These are phyloP conservation scores for Didymella pomorum DNA, from an alignment of 2,329 filamentous ascomycete species.

Conservation along the genomic window DNA sequence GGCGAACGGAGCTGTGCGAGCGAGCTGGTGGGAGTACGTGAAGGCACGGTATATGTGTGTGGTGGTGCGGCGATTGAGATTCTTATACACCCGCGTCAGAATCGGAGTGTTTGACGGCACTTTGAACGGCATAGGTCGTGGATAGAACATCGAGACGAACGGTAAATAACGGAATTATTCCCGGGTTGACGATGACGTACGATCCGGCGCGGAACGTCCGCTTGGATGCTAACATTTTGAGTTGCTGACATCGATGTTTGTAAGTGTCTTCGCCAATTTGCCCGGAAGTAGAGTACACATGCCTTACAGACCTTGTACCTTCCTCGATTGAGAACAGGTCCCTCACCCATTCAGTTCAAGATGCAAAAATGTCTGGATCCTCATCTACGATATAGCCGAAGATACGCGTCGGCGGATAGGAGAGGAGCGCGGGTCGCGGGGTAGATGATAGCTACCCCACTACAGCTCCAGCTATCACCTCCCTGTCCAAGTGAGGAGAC, in stretches of 20 bases:
- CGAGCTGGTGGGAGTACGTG: not conserved
- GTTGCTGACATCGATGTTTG: not conserved
- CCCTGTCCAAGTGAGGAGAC: constrained; percentile 5
- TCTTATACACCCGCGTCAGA: constrained; percentile 7
- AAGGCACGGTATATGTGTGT: not conserved
- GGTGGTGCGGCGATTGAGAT: not conserved
- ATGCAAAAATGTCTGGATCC: not conserved
- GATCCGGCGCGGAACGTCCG: constrained; percentile 13
- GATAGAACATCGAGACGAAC: constrained; percentile 5
- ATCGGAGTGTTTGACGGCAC: not conserved
- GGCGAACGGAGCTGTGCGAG: not conserved
- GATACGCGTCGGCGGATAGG: constrained; percentile 10
- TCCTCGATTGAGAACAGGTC: not conserved
- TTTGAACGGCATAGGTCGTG: constrained; percentile 7
- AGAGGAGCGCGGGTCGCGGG: constrained; percentile 23
- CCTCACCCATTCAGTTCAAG: not conserved
- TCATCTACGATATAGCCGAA: constrained; percentile 8
- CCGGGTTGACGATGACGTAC: constrained; percentile 14
- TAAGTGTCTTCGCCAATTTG: not conserved
- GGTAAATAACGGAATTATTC: constrained; percentile 33
- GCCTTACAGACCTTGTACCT: not conserved
- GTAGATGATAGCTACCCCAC: constrained; percentile 34
- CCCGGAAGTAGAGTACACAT: not conserved
- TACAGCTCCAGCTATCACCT: constrained; percentile 14
- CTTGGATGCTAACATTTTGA: constrained; percentile 16